Evolutionary conservation across 1,284 basidiomycete species (phyloP).

Genomic region (Apiotrichum veenhuisii): DNA sequence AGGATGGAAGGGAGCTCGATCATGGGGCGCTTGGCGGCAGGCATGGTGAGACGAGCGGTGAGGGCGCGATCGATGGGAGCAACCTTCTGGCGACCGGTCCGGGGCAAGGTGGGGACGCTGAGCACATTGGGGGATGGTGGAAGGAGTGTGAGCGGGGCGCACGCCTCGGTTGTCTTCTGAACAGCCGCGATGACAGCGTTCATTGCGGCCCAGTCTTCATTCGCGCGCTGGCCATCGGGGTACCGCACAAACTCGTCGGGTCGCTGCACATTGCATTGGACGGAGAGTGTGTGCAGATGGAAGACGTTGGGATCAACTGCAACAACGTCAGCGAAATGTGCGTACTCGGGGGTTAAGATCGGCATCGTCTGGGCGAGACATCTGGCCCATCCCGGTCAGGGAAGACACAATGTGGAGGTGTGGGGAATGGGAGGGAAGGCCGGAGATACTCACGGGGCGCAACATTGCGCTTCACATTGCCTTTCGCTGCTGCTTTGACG

Average conservation of each 20-base stretch:
- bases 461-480: background rate
- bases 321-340: background rate
- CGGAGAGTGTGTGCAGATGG: slow-evolving; percentile 37
- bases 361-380: background rate
- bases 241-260: slow-evolving; percentile 6
- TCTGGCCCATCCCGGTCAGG: background rate
- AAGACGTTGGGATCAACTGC: slow-evolving; percentile 10
- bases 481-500: background rate
- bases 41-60: slow-evolving; percentile 8
- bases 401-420: background rate
- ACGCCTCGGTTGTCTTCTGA: background rate
- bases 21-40: slow-evolving; percentile 6
- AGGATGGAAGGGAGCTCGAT: slow-evolving; percentile 3
- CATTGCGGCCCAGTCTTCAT: slow-evolving; percentile 5
- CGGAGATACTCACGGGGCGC: background rate
- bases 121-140: slow-evolving; percentile 1
- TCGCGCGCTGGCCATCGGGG: slow-evolving; percentile 6
- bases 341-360: no score
- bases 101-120: slow-evolving; percentile 5
- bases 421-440: background rate
- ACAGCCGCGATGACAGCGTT: background rate
- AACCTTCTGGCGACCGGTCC: background rate
- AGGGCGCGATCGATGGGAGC: background rate
- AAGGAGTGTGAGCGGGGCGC: slow-evolving; percentile 3
- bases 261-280: slow-evolving; percentile 24